These are phyloP conservation scores for Cercophora samala DNA, from an alignment of 495 filamentous ascomycete species.

Conservation along the genomic window DNA sequence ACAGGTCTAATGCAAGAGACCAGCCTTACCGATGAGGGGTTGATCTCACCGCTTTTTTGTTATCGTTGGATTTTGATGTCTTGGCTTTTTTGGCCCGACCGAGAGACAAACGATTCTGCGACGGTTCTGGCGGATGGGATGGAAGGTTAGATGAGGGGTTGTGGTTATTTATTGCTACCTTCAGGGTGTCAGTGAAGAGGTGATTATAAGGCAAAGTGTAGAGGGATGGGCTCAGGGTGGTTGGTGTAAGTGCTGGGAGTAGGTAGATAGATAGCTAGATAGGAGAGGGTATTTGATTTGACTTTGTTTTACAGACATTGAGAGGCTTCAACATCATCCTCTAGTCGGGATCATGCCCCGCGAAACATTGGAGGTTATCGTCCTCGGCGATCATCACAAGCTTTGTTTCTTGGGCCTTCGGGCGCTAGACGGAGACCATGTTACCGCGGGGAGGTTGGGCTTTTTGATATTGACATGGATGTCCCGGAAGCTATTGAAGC, in stretches of 20 bases:
- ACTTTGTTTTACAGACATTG: too few relatives aligned
- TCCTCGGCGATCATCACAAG: not conserved
- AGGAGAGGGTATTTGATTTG: too few relatives aligned
- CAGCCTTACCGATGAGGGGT: not conserved
- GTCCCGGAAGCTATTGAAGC: not conserved
- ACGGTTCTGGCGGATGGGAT: not conserved
- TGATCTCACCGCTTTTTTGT: slow-evolving; percentile 19
- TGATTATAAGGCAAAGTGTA: not conserved
- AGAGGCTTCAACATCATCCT: not conserved
- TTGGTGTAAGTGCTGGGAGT: not conserved
- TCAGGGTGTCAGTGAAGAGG: not conserved
- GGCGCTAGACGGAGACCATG: not conserved
- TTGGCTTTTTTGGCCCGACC: not conserved
- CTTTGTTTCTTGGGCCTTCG: not conserved
- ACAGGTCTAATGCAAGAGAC: not conserved
- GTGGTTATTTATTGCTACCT: not conserved
- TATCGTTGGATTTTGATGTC: slow-evolving; percentile 3
- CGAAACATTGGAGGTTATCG: not conserved
- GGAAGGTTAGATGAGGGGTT: too few relatives aligned
- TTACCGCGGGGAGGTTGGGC: not conserved
- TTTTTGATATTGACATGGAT: not conserved
- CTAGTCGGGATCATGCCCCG: not conserved
- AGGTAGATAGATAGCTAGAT: too few relatives aligned
- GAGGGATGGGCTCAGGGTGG: not conserved
- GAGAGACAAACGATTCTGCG: not conserved